These are phyloP conservation scores for Coriolopsis trogii DNA, from an alignment of 1,284 basidiomycete species.

Conservation along the genomic window DNA sequence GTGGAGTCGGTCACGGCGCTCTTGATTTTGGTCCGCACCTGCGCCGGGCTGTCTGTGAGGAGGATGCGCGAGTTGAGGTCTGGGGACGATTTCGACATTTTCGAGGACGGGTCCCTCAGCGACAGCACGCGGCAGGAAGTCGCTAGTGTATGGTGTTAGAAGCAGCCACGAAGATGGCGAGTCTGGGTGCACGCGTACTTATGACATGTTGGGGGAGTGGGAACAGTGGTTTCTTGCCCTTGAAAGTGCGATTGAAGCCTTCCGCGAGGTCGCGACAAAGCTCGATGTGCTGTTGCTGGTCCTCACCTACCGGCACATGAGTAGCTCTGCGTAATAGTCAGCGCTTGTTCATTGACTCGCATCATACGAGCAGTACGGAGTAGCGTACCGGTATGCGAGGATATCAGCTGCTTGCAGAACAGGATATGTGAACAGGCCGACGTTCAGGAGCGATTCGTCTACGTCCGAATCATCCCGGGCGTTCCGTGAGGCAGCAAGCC, in stretches of 20 bases:
- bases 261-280: slow-evolving; percentile 85
- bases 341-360: no score
- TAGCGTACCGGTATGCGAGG: slow-evolving; percentile 80
- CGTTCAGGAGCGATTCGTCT: slow-evolving; percentile 80
- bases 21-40: slow-evolving; percentile 76
- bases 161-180: no score
- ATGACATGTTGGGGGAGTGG: slow-evolving; percentile 74
- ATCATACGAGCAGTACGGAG: no score
- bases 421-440: slow-evolving; percentile 91
- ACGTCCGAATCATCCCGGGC: slow-evolving; percentile 76
- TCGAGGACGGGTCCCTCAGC: slow-evolving; percentile 81
- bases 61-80: slow-evolving; percentile 84
- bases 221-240: slow-evolving; percentile 54
- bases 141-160: slow-evolving; percentile 49
- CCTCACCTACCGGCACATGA: slow-evolving; percentile 94
- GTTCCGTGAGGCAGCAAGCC: slow-evolving; percentile 76
- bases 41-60: slow-evolving; percentile 72
- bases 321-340: slow-evolving; percentile 71
- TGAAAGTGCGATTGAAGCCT: slow-evolving; percentile 76
- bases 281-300: slow-evolving; percentile 94
- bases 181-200: slow-evolving; percentile 58
- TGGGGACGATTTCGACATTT: slow-evolving; percentile 96
- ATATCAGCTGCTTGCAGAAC: slow-evolving; percentile 95
- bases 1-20: slow-evolving; percentile 87
- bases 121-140: slow-evolving; percentile 80